phyloP scores from a whole-genome alignment of 352 stramenopile species.

The Phytophthora aleatoria region DNA sequence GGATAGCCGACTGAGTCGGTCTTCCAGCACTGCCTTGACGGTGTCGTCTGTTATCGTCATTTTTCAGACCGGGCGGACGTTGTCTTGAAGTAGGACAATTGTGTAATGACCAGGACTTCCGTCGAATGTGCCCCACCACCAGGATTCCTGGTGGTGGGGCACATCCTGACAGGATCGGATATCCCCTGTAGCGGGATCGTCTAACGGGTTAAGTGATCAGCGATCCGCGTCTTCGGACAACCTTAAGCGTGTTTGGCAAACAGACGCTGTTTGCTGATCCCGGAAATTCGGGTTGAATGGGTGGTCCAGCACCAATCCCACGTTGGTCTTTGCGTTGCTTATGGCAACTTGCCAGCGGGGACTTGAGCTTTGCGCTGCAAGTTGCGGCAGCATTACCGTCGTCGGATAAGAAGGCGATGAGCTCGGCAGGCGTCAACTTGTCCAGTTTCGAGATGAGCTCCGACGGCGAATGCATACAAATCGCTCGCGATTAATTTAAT shows the following conservation, averaged over 20 bases:
- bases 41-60: conserved; percentile 28
- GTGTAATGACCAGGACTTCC: conserved; percentile 14
- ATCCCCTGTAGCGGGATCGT: neutral
- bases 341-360: neutral
- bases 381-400: conserved; percentile 14
- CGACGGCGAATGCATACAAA: conserved; percentile 11
- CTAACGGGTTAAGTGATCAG: neutral
- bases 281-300: conserved; percentile 1
- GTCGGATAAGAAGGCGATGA: conserved; percentile 25
- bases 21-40: conserved; percentile 25
- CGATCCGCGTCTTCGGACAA: conserved; percentile 27
- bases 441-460: conserved; percentile 8
- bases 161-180: neutral
- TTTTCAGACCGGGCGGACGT: conserved; percentile 3
- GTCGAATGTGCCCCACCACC: neutral
- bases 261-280: conserved; percentile 15
- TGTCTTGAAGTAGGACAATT: conserved; percentile 20
- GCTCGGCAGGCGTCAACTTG: neutral
- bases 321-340: conserved; percentile 8
- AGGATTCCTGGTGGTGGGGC: conserved; percentile 3
- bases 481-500: conserved; percentile 21
- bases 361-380: neutral
- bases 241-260: neutral
- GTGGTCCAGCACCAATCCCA: conserved; percentile 5
- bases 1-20: conserved; percentile 22